Evolutionary conservation across 768 basidiomycete species (phyloP).

Genomic region (Lactarius tabidus): DNA sequence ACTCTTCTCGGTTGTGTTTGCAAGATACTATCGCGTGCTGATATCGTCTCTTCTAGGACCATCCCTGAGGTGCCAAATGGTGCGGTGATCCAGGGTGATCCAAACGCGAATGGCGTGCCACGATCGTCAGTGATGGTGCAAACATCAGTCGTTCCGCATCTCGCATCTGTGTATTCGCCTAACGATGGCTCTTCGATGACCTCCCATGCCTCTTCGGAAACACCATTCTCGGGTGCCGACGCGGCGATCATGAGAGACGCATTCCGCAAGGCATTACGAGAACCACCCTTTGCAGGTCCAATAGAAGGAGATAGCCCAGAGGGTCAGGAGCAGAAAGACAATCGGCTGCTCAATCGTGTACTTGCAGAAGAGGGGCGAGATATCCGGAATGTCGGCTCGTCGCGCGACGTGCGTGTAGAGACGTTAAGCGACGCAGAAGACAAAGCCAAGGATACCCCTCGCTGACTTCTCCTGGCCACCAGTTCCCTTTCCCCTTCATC

Average conservation of each 20-base stretch:
- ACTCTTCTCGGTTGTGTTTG: too few species aligned
- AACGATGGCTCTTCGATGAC: slow-evolving; percentile 69
- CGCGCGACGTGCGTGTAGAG: slow-evolving; percentile 76
- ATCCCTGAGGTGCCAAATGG: too few species aligned
- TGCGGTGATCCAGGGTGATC: slow-evolving; percentile 64
- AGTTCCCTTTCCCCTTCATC: neutral
- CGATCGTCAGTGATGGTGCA: slow-evolving; percentile 46
- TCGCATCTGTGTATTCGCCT: slow-evolving; percentile 35
- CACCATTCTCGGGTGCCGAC: slow-evolving; percentile 76
- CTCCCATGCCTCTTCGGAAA: slow-evolving; percentile 57
- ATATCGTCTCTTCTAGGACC: too few species aligned
- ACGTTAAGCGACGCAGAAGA: slow-evolving; percentile 50
- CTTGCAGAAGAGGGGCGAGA: slow-evolving; percentile 88
- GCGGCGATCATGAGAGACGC: slow-evolving; percentile 93
- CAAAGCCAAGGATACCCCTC: slow-evolving; percentile 29
- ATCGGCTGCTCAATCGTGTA: slow-evolving; percentile 59
- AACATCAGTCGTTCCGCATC: slow-evolving; percentile 31
- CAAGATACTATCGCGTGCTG: too few species aligned
- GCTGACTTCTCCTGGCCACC: slow-evolving; percentile 2
- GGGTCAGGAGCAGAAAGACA: slow-evolving; percentile 35
- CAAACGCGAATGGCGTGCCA: slow-evolving; percentile 46
- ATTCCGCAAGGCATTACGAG: slow-evolving; percentile 81
- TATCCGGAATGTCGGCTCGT: slow-evolving; percentile 77
- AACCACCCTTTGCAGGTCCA: slow-evolving; percentile 79
- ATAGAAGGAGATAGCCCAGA: slow-evolving; percentile 67